Conservation (phyloP, 257 asterid genomes). For the Fraxinus pennsylvanica region DNA sequence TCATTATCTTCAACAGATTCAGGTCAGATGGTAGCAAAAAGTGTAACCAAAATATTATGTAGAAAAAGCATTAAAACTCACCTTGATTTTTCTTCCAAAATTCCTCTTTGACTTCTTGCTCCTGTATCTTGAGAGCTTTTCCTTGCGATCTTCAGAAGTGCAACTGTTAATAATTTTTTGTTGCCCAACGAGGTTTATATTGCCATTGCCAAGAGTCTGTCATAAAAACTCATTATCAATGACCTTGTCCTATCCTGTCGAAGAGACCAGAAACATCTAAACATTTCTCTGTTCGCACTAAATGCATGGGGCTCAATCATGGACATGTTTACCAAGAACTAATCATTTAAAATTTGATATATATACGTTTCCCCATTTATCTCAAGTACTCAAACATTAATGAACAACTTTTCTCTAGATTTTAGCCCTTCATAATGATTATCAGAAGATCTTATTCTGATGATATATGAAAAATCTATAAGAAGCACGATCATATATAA, state of each 20-base stretch:
- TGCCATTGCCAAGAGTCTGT: conserved; percentile 70
- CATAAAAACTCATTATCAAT: conserved; percentile 74
- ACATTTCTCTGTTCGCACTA: conserved; percentile 50
- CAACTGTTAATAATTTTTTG: conserved; percentile 41
- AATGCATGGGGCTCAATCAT: conserved; percentile 22
- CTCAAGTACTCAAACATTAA: no score
- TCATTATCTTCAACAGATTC: background rate
- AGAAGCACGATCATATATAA: background rate
- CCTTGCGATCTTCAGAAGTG: conserved; percentile 71
- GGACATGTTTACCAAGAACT: background rate
- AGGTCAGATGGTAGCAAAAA: background rate
- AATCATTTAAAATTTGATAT: background rate
- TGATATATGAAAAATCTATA: conserved; percentile 1
- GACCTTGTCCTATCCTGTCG: conserved; percentile 57
- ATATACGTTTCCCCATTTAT: no score
- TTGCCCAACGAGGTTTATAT: conserved; percentile 47
- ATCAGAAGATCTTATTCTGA: background rate
- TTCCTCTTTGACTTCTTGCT: conserved; percentile 84
- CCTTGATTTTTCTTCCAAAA: conserved; percentile 92
- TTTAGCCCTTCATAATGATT: background rate
- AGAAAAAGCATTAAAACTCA: conserved; percentile 19
- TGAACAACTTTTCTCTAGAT: background rate
- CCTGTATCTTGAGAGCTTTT: conserved; percentile 82
- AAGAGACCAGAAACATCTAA: conserved; percentile 56
- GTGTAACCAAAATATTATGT: background rate